Percentiles rank a stretch among this genome's conserved stretches.
Conservation (phyloP, 1,284 basidiomycete species). For the Ustilago cynodontis region DNA sequence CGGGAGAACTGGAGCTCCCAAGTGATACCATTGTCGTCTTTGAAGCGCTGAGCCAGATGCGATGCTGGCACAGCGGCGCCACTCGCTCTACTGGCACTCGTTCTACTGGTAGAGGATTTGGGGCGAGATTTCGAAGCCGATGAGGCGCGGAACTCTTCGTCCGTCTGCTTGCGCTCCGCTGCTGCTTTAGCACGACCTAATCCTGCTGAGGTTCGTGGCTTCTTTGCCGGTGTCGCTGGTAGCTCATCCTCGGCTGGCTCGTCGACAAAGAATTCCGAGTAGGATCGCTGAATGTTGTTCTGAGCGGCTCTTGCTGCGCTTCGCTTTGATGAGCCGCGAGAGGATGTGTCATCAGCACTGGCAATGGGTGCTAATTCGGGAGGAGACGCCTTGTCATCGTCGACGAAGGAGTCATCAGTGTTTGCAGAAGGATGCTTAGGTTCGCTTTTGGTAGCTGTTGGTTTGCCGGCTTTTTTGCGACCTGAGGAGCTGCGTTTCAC, state of each 20-base stretch:
- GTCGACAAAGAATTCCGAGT: constrained; percentile 6
- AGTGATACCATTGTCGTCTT: constrained; percentile 7
- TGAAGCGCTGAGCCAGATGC: constrained; percentile 7
- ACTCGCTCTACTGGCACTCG: not conserved
- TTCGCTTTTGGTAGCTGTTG: not conserved
- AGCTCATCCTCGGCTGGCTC: not conserved
- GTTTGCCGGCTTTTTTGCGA: not conserved
- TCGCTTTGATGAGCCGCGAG: constrained; percentile 24
- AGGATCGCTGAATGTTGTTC: constrained; percentile 30
- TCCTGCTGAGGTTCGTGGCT: constrained; percentile 10
- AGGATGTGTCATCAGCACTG: not conserved
- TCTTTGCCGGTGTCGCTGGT: constrained; percentile 10
- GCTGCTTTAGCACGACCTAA: constrained; percentile 1
- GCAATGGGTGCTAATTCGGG: not conserved
- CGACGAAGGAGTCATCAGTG: not conserved
- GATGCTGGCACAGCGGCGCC: not conserved
- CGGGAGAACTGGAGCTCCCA: constrained; percentile 33
- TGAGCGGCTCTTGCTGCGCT: constrained; percentile 34
- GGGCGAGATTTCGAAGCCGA: constrained; percentile 5
- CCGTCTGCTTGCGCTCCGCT: not conserved
- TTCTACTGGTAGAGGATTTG: not conserved
- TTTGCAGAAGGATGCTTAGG: not conserved
- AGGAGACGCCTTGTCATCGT: not conserved
- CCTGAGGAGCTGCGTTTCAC: not conserved
- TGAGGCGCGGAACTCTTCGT: not conserved